A percentile compares a stretch with the other conserved stretches of the same genome.
Conservation (phyloP, 805 yeast genomes). For the Candida ficus region DNA sequence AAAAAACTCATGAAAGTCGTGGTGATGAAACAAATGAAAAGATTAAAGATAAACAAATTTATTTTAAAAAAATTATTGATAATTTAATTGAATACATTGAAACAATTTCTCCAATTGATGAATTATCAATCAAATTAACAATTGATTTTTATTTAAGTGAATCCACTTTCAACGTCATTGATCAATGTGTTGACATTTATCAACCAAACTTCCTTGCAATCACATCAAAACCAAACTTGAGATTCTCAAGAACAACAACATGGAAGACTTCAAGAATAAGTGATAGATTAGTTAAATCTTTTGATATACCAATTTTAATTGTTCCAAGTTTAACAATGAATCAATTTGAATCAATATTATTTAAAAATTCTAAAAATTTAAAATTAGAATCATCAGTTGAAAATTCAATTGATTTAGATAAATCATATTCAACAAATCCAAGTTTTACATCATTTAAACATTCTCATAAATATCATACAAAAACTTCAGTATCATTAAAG, state of each 20-base stretch:
- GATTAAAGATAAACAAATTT: constrained; percentile 3
- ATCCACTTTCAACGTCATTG: constrained; percentile 47
- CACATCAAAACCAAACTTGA: constrained; percentile 44
- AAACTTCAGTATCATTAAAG: not conserved
- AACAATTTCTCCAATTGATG: constrained; percentile 30
- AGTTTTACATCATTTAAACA: constrained; percentile 11
- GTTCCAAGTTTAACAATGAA: constrained; percentile 58
- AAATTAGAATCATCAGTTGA: constrained; percentile 6
- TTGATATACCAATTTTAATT: constrained; percentile 54
- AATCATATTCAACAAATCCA: constrained; percentile 7
- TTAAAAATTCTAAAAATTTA: constrained; percentile 24
- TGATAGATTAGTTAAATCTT: constrained; percentile 59
- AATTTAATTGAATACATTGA: constrained; percentile 39
- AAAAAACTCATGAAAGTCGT: constrained; percentile 4
- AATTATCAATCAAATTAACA: constrained; percentile 33
- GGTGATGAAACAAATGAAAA: constrained; percentile 4
- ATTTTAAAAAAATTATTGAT: constrained; percentile 37
- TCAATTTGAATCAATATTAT: constrained; percentile 42
- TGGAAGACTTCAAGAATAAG: constrained; percentile 61
- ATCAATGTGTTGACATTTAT: constrained; percentile 56
- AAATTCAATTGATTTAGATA: constrained; percentile 1
- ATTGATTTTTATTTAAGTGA: constrained; percentile 57
- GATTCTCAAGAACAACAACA: constrained; percentile 44
- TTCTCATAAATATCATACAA: not conserved
- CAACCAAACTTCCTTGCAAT: constrained; percentile 54